These are phyloP conservation scores for Backusella circina DNA, from an alignment of 192 early-diverging fungal species.

Conservation along the genomic window DNA sequence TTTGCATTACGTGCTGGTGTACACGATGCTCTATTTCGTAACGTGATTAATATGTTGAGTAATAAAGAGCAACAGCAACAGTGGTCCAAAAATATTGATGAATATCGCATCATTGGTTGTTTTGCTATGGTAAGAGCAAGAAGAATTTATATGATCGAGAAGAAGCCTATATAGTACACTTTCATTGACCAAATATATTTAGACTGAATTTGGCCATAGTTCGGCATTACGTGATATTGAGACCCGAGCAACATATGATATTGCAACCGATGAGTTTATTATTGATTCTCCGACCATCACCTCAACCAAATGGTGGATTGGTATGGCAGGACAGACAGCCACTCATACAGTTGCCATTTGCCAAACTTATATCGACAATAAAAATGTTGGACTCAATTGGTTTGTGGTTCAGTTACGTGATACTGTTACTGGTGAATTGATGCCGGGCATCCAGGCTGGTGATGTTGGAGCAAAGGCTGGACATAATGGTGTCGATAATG, in stretches of 20 bases:
- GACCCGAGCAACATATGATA: conserved; percentile 64
- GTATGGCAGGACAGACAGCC: conserved; percentile 60
- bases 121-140: conserved; percentile 58
- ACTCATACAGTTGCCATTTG: conserved; percentile 61
- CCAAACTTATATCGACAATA: conserved; percentile 56
- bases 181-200: not conserved
- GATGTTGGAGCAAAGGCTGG: conserved; percentile 62
- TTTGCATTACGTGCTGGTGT: conserved; percentile 63
- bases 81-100: conserved; percentile 50
- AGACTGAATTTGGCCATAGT: conserved; percentile 64
- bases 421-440: conserved; percentile 39
- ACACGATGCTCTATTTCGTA: conserved; percentile 54
- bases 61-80: conserved; percentile 52
- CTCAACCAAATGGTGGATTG: conserved; percentile 69
- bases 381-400: conserved; percentile 62
- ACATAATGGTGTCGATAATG: conserved; percentile 60
- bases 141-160: not conserved
- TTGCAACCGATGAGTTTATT: conserved; percentile 52
- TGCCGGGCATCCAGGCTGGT: conserved; percentile 52
- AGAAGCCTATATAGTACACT: not conserved
- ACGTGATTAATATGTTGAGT: conserved; percentile 53
- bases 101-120: conserved; percentile 55
- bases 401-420: conserved; percentile 63
- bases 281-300: conserved; percentile 58
- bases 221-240: conserved; percentile 60